Conservation (phyloP, 805 yeast species). For the Saturnispora sanitii region DNA sequence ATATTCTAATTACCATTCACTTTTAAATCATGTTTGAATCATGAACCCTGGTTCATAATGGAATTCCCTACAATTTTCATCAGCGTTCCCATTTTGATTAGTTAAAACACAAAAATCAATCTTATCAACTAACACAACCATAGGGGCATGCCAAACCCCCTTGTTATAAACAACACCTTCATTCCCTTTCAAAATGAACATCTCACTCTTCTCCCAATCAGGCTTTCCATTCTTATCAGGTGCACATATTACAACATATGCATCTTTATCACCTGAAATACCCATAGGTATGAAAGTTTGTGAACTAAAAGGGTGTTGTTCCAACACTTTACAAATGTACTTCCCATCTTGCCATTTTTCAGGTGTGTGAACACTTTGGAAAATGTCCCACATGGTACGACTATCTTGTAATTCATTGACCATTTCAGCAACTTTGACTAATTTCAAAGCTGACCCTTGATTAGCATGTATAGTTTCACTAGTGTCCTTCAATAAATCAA, state of each 20-base stretch:
- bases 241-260: constrained; percentile 80
- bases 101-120: constrained; percentile 84
- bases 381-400: constrained; percentile 70
- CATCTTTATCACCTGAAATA: constrained; percentile 30
- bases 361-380: constrained; percentile 70
- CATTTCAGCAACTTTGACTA: constrained; percentile 63
- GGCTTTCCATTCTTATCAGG: constrained; percentile 39
- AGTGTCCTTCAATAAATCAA: constrained; percentile 55
- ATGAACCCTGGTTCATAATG: constrained; percentile 51
- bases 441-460: constrained; percentile 86
- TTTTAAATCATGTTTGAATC: too few relatives aligned
- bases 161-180: constrained; percentile 85
- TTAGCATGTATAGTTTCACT: constrained; percentile 52
- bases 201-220: constrained; percentile 47
- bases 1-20: too few relatives aligned
- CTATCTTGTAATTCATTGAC: constrained; percentile 45
- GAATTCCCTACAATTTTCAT: constrained; percentile 78
- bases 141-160: constrained; percentile 93
- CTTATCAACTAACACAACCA: constrained; percentile 65
- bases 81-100: constrained; percentile 70
- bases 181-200: constrained; percentile 69
- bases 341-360: constrained; percentile 35
- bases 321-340: constrained; percentile 61
- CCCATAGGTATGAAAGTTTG: constrained; percentile 95
- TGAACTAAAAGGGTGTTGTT: constrained; percentile 81